phyloP scores from a whole-genome alignment of 2,329 filamentous ascomycete genomes.

The Fusarium mundagurra region DNA sequence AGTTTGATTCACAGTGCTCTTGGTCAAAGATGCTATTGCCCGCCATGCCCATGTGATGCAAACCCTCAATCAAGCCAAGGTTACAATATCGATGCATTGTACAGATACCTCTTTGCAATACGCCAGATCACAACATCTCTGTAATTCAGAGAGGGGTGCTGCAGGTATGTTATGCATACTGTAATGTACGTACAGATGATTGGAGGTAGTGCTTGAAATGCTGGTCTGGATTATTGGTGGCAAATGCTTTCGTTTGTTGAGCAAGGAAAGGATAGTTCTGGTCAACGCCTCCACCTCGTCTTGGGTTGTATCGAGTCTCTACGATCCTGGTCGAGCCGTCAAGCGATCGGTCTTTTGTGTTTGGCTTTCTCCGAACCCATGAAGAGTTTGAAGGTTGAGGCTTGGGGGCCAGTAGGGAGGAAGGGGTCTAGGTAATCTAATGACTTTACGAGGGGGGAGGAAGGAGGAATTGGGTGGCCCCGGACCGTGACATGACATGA shows the following conservation, averaged over 20 bases:
- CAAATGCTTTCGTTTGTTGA: constrained; percentile 25
- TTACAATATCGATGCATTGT: not conserved
- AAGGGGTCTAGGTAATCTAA: constrained; percentile 24
- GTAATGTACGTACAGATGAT: constrained; percentile 47
- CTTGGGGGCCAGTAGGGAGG: constrained; percentile 8
- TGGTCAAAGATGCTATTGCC: constrained; percentile 25
- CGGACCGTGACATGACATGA: not conserved
- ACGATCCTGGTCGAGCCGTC: constrained; percentile 19
- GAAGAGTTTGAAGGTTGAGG: not conserved
- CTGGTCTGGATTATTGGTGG: constrained; percentile 25
- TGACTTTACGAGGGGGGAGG: constrained; percentile 32
- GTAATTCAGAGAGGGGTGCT: constrained; percentile 35
- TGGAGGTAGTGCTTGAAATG: constrained; percentile 30
- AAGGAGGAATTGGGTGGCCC: constrained; percentile 30
- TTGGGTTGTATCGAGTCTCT: constrained; percentile 26
- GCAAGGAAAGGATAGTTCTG: constrained; percentile 14
- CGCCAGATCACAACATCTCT: constrained; percentile 28
- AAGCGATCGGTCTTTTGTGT: not conserved
- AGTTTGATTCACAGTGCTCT: constrained; percentile 1
- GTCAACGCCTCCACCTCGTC: constrained; percentile 25
- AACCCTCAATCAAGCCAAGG: constrained; percentile 24
- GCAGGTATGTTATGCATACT: constrained; percentile 53
- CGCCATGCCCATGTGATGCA: constrained; percentile 20
- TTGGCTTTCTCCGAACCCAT: constrained; percentile 1
- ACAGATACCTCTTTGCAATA: constrained; percentile 14